These are phyloP conservation scores for Hanseniaspora meyeri DNA, from an alignment of 805 yeast genomes.

Conservation along the genomic window DNA sequence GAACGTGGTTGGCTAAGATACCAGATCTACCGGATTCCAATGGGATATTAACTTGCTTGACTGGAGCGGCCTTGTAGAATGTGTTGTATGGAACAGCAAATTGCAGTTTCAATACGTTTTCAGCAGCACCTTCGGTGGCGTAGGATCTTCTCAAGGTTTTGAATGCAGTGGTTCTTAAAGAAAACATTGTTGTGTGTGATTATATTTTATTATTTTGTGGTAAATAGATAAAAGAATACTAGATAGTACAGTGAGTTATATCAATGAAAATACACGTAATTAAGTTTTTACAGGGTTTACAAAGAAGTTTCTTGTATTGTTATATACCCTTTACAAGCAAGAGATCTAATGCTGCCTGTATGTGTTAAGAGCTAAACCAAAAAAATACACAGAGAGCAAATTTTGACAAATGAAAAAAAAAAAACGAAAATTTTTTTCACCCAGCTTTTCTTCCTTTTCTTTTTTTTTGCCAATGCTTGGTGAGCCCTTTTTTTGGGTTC, in stretches of 20 bases:
- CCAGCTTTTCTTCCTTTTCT: too few species aligned
- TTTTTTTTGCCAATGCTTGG: too few species aligned
- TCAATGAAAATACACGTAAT: not conserved
- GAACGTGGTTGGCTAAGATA: conserved; percentile 94
- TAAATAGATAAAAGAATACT: not conserved
- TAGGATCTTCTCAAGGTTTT: conserved; percentile 50
- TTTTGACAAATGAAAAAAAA: too few species aligned
- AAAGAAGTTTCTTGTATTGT: too few species aligned
- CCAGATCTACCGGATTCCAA: conserved; percentile 93
- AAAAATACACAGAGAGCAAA: too few species aligned
- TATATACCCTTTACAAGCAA: too few species aligned
- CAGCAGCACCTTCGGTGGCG: conserved; percentile 53
- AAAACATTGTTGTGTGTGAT: conserved; percentile 7
- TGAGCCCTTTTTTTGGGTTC: too few species aligned
- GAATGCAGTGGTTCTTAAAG: conserved; percentile 16
- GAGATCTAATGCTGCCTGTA: too few species aligned
- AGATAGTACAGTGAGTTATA: not conserved
- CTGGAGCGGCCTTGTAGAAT: conserved; percentile 38
- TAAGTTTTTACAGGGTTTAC: not conserved
- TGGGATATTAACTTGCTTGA: conserved; percentile 82
- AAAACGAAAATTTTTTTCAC: too few species aligned
- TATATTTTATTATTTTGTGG: not conserved
- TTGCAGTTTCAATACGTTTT: conserved; percentile 72
- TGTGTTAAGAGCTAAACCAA: too few species aligned
- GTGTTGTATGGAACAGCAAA: conserved; percentile 83